These are phyloP conservation scores for Cryphonectria naterciae DNA, from an alignment of 2,329 filamentous ascomycete species.

Conservation along the genomic window DNA sequence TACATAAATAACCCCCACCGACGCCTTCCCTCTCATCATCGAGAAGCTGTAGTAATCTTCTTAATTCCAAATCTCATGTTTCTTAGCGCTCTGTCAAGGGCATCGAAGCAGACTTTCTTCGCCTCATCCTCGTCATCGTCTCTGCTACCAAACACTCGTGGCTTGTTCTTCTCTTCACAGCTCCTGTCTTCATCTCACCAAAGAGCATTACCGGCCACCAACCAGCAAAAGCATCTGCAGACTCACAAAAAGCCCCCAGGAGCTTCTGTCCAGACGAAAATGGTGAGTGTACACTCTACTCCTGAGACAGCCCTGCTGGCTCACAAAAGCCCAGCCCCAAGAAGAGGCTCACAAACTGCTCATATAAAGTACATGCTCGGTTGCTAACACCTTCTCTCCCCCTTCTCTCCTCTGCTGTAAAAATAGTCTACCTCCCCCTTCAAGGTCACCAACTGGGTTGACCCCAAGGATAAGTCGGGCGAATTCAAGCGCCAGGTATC, in stretches of 20 bases:
- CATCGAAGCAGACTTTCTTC: background rate
- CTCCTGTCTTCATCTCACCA: too few relatives aligned
- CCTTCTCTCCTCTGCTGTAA: background rate
- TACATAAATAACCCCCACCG: too few relatives aligned
- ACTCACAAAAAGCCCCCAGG: background rate
- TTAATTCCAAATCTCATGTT: background rate
- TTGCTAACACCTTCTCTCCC: background rate
- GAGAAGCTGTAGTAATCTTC: background rate
- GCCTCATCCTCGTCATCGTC: background rate
- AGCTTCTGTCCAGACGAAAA: constrained; percentile 17
- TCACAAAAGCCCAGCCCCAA: background rate
- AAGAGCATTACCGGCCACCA: background rate
- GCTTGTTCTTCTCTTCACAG: background rate
- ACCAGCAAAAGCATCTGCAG: background rate
- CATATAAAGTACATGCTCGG: background rate
- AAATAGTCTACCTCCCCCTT: constrained; percentile 21
- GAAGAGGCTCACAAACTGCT: background rate
- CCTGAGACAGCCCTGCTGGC: background rate
- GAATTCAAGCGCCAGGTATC: constrained; percentile 92
- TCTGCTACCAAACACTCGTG: background rate
- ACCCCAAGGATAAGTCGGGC: constrained; percentile 75
- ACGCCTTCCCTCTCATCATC: background rate
- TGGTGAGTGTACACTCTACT: constrained; percentile 19
- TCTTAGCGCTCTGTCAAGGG: background rate
- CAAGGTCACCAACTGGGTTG: constrained; percentile 84